Evolutionary conservation across 2,329 filamentous ascomycete species (phyloP).

Genomic region (Emmonsiellopsis sp.): DNA sequence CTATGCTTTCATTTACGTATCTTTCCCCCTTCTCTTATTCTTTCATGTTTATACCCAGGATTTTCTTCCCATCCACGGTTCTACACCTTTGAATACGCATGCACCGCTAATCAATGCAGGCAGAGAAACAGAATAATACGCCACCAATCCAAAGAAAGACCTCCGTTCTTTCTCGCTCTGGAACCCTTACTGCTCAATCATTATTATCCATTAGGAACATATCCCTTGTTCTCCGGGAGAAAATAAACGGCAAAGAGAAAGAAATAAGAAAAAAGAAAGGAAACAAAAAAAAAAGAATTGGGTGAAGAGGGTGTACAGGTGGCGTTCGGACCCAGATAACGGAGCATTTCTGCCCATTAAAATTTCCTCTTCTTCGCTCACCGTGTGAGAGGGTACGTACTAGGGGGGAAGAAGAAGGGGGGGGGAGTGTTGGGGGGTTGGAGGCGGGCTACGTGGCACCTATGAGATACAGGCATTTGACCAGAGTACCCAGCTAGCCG

Average conservation of each 20-base stretch:
- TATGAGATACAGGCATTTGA: not conserved
- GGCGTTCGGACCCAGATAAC: not conserved
- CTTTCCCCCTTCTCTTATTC: no score
- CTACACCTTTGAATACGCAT: not conserved
- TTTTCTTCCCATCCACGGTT: not conserved
- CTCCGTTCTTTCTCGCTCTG: not conserved
- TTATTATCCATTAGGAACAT: not conserved
- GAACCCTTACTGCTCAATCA: not conserved
- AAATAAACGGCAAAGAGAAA: not conserved
- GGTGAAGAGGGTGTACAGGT: not conserved
- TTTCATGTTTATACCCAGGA: no score
- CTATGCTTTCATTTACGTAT: no score
- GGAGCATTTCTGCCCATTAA: not conserved
- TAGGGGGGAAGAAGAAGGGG: no score
- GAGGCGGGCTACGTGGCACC: conserved; percentile 1
- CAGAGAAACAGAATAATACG: not conserved
- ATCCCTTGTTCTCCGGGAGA: not conserved
- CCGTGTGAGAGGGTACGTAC: no score
- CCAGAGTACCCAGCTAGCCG: not conserved
- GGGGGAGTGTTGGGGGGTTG: no score
- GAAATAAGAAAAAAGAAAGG: conserved; percentile 1
- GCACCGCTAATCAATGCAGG: conserved; percentile 1
- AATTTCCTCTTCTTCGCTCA: not conserved
- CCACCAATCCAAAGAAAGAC: not conserved
- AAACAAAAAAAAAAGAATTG: not conserved